Percentiles rank a stretch among this genome's conserved stretches.
phyloP scores from a whole-genome alignment of 169 alveolate genomes.

The Plasmodium yoelii region DNA sequence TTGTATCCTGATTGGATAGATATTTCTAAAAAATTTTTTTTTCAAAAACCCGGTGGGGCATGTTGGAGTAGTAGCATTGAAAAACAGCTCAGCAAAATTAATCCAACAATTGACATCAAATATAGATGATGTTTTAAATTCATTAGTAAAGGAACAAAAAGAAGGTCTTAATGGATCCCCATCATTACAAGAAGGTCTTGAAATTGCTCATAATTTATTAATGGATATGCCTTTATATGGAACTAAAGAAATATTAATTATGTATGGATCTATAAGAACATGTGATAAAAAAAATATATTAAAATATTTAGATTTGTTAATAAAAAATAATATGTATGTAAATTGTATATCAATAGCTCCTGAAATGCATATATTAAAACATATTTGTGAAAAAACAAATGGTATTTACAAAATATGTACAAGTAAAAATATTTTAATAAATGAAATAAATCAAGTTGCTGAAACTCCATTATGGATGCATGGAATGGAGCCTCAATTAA shows the following conservation, averaged over 20 bases:
- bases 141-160: slow-evolving; percentile 68
- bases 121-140: slow-evolving; percentile 77
- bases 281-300: slow-evolving; percentile 78
- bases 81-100: slow-evolving; percentile 80
- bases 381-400: slow-evolving; percentile 70
- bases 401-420: slow-evolving; percentile 68
- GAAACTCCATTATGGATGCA: slow-evolving; percentile 78
- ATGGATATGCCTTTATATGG: slow-evolving; percentile 81
- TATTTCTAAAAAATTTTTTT: slow-evolving; percentile 78
- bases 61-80: slow-evolving; percentile 81
- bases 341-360: slow-evolving; percentile 74
- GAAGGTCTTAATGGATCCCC: slow-evolving; percentile 85
- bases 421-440: slow-evolving; percentile 21
- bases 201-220: slow-evolving; percentile 80
- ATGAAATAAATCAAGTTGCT: slow-evolving; percentile 46
- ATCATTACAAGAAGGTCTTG: slow-evolving; percentile 85
- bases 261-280: slow-evolving; percentile 85
- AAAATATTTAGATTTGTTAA: slow-evolving; percentile 32
- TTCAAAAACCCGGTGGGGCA: slow-evolving; percentile 85
- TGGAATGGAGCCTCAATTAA: slow-evolving; percentile 86
- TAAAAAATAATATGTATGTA: slow-evolving; percentile 63
- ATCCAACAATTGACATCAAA: slow-evolving; percentile 81
- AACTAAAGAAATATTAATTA: slow-evolving; percentile 82
- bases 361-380: slow-evolving; percentile 74
- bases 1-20: slow-evolving; percentile 13